Base-by-base conservation (phyloP, 2,329 filamentous ascomycete genomes). In the Ceratocystis destructans region DNA sequence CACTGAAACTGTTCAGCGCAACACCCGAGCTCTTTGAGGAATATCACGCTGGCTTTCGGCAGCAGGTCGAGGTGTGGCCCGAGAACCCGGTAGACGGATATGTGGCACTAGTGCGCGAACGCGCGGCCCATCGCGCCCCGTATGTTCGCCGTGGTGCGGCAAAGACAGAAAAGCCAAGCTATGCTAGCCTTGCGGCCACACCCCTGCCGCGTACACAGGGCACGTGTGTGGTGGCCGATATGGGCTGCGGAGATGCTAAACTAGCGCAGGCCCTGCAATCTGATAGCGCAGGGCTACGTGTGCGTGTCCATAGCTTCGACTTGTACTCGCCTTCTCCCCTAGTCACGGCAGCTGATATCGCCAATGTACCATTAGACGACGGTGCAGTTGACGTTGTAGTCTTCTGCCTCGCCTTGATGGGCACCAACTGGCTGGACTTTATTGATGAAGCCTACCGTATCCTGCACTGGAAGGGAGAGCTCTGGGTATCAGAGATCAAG, bases 401-500 rank as follows among this genome's bases (percentile, higher is more conserved):
- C 71, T 97, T 97, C 79, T 99, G 94, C 75, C 82, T 99, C 41
- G 94, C 93, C 62, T 83, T 99, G 68, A 99, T 99, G 94, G 94
- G 94, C 73, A 99, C 94, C 66, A 99, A 99, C 78, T 99, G 94
- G 93, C 83, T 96, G 64, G 87, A 90, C 71, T 97, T 99, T 74
- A 83, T 99, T 72, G 94, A 97, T 77, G 94, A 99, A 78, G 93
- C 93, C 15, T 96, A 90, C 79, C 87, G 94, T 65, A 82, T 97
- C 64, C 82, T 99, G 69, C 87, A 90, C 73, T 92, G 91, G 83
- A 93, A 94, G 73, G 94, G 94, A 70, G 94, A 99, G 79, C 85
- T 96, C 65, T 99, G 94, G 94, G 84, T 99, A 64, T 89, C 90
- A 61, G 94, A 99, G 78, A 96, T 99, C 77, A 97, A 97, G 79